These are phyloP conservation scores for Eucalyptus polyanthemos DNA, from an alignment of 345 rosid species.

Conservation along the genomic window DNA sequence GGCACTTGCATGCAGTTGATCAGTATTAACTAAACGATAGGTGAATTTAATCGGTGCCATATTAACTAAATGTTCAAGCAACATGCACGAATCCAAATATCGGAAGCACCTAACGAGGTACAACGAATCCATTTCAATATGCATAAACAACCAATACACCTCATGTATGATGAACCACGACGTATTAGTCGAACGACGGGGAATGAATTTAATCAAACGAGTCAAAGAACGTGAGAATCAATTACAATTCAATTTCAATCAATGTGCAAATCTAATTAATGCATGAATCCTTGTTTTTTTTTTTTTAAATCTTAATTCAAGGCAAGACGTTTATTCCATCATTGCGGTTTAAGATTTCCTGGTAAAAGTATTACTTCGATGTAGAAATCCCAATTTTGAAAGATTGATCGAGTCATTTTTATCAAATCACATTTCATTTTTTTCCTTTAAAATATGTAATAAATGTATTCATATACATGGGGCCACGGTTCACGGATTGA, in stretches of 20 bases:
- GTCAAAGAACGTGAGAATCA: neutral
- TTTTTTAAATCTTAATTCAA: neutral
- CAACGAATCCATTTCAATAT: no score
- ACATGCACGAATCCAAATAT: no score
- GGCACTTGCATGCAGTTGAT: accelerated
- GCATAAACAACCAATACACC: no score
- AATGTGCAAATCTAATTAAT: neutral
- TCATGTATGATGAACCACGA: no score
- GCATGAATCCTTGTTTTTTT: neutral
- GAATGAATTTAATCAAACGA: neutral
- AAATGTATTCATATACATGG: neutral
- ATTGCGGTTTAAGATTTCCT: neutral
- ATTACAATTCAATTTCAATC: neutral
- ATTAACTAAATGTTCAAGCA: neutral
- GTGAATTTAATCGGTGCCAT: neutral
- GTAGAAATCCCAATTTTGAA: neutral
- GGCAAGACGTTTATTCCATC: neutral
- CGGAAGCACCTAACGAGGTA: no score
- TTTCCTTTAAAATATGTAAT: neutral
- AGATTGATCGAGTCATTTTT: neutral
- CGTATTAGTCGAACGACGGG: accelerated
- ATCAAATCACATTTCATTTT: neutral
- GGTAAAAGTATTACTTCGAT: neutral
- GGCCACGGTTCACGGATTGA: neutral
- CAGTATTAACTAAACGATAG: neutral